Evolutionary conservation across 176 grass and related monocot species (phyloP), one percentile per base, ranked within the genome.

Genomic region (Ensete glaucum): DNA sequence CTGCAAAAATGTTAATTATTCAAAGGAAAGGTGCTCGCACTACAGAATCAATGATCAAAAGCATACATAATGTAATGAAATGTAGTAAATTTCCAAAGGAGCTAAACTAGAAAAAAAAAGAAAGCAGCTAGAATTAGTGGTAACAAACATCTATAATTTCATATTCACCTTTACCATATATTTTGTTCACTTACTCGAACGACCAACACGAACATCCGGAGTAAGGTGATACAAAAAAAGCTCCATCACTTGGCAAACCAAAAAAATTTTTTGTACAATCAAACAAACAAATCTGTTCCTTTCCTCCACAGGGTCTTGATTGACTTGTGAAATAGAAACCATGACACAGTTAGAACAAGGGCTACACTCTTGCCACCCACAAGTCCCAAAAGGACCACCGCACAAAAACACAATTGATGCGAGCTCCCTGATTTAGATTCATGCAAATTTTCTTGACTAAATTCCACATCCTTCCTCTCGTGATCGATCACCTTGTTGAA

Each of bases 341-440:
- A 88, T 78, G 89, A 76, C 49, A 91, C 62, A 21, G 86, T 84
- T 11, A 99, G 78, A 71, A 77, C 78, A 73, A 89, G 57, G 9
- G 95, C 90, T 71, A 72, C 72, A 27, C 80, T 58, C 72, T 83
- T 99, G 7, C 95, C 95, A 56, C 50, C 86, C 11, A 87, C 24
- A 19, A 98, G 88, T 16, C 88, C 95, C 0, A 85, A 67, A 17
- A 93, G 80, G 69, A 85, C 67, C 21, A 93, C 67, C 62, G 72
- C 69, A 10, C 77, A 48, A 7, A 91, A 64, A 55, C 78, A 68
- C 29, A 81, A 25, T 1, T 74, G 3, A 49, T 82, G 83, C 43
- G 85, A 84, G 10, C 50, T 9, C 51, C 49, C 2, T 17, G n/a
- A 78, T 67, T 52, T 48, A 48, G 54, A 60, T 2, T 85, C 65